Evolutionary conservation across 2,329 filamentous ascomycete genomes (phyloP), one percentile per base, ranked within the genome.

Genomic region (Thyridium curvatum): DNA sequence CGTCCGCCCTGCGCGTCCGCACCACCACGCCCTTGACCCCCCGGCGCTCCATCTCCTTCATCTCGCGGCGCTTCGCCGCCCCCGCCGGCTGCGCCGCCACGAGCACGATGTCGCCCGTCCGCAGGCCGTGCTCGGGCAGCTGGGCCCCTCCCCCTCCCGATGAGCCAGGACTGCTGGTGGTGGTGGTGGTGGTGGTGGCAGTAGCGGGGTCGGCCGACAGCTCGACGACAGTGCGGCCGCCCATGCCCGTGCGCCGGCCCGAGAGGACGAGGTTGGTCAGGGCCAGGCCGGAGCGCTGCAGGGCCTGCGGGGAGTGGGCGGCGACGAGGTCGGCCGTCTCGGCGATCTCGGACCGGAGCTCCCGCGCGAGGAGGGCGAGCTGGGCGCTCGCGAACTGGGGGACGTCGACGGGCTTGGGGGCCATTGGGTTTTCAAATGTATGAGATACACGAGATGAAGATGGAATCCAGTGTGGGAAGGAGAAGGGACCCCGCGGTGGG

Each of bases 201-300:
- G 77, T 64, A 53, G 96, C 91, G 0, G 79, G 68, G 13, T 66
- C 65, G 2, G 65, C 60, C 2, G 66, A 68, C 6, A 98, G 78
- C 59, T 96, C 90, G 4, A 96, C 67, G 2, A 98, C 84, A 0
- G 86, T 88, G 47, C 88, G 86, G n/a, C 93, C 93, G 13, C 90
- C 93, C 30, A 96, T 71, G 0, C 93, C 93, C 0, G 93, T 98
- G 21, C 90, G 82, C 55, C 86, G 85, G 14, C 84, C 82, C 10
- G 74, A 69, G 28, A 94, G 67, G 26, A 77, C 66, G 8, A 97
- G 77, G 60, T 90, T 91, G 13, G 80, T 78, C 51, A 93, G 70
- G 26, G 87, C 87, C 31, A 88, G 72, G n/a, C 87, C 87, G 6
- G 84, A 84, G 42, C 84, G 79, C 54, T 86, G 77, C 12, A 94